These are phyloP conservation scores for Hippophae tibetana DNA, from an alignment of 306 rosid species.

Conservation along the genomic window DNA sequence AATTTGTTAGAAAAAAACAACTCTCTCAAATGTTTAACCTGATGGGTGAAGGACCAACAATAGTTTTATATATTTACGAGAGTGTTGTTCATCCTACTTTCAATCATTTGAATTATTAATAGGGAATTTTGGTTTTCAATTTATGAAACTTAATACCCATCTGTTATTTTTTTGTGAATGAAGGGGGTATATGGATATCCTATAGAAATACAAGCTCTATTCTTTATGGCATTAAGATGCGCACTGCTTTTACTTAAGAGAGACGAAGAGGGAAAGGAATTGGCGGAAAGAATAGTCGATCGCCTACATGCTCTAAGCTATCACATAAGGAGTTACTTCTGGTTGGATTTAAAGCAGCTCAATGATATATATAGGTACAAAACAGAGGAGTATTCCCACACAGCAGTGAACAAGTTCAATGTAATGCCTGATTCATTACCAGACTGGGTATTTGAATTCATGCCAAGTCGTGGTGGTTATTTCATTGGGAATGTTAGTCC, in stretches of 20 bases:
- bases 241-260: slow-evolving; percentile 24
- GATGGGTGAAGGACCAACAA: no score
- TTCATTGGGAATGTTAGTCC: slow-evolving; percentile 35
- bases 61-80: no score
- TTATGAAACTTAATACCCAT: not conserved
- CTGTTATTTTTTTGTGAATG: not conserved
- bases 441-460: slow-evolving; percentile 29
- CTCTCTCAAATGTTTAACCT: no score
- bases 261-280: slow-evolving; percentile 22
- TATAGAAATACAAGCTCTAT: slow-evolving; percentile 29
- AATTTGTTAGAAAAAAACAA: no score
- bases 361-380: slow-evolving; percentile 29
- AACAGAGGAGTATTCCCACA: slow-evolving; percentile 36
- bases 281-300: slow-evolving; percentile 14
- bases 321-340: slow-evolving; percentile 29
- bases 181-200: slow-evolving; percentile 32
- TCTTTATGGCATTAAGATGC: slow-evolving; percentile 30
- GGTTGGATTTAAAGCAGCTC: slow-evolving; percentile 32
- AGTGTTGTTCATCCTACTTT: not conserved
- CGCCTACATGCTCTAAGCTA: slow-evolving; percentile 29
- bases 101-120: not conserved
- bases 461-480: slow-evolving; percentile 35
- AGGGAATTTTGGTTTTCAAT: not conserved
- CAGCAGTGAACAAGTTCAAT: slow-evolving; percentile 35
- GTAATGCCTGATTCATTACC: slow-evolving; percentile 37